These are phyloP conservation scores for Euphorbia neoarborescens DNA, from an alignment of 441 rosid species.

Conservation along the genomic window DNA sequence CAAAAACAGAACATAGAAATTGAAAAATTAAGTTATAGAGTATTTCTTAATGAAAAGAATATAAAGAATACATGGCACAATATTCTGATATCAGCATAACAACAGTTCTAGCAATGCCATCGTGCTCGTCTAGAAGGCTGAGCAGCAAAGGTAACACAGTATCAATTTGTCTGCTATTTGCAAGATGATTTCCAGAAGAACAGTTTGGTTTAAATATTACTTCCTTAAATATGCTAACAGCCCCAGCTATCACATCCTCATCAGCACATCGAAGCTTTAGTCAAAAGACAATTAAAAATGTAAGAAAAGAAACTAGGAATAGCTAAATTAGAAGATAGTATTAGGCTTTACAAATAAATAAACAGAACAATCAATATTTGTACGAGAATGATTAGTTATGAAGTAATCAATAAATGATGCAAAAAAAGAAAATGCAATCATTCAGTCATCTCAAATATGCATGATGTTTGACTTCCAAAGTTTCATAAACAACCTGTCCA, in stretches of 20 bases:
- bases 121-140: slow-evolving; percentile 79
- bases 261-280: slow-evolving; percentile 62
- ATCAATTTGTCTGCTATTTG: slow-evolving; percentile 49
- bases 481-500: not conserved
- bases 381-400: not conserved
- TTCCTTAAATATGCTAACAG: slow-evolving; percentile 58
- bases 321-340: slow-evolving; percentile 1
- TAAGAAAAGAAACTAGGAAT: slow-evolving; percentile 16
- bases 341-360: not conserved
- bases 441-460: slow-evolving; percentile 8
- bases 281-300: slow-evolving; percentile 13
- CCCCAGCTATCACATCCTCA: slow-evolving; percentile 62
- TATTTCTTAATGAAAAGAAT: slow-evolving; percentile 5
- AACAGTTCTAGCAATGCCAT: slow-evolving; percentile 73
- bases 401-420: not conserved
- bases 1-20: slow-evolving; percentile 16
- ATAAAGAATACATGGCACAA: slow-evolving; percentile 49
- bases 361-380: not conserved
- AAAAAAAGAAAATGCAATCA: not conserved
- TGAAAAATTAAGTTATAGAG: slow-evolving; percentile 7
- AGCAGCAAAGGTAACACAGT: slow-evolving; percentile 52
- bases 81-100: slow-evolving; percentile 67
- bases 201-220: slow-evolving; percentile 46
- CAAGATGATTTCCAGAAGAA: slow-evolving; percentile 35
- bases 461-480: not conserved